These are phyloP conservation scores for Dendrobium huoshanense DNA, from an alignment of 106 monocot genomes.

Conservation along the genomic window DNA sequence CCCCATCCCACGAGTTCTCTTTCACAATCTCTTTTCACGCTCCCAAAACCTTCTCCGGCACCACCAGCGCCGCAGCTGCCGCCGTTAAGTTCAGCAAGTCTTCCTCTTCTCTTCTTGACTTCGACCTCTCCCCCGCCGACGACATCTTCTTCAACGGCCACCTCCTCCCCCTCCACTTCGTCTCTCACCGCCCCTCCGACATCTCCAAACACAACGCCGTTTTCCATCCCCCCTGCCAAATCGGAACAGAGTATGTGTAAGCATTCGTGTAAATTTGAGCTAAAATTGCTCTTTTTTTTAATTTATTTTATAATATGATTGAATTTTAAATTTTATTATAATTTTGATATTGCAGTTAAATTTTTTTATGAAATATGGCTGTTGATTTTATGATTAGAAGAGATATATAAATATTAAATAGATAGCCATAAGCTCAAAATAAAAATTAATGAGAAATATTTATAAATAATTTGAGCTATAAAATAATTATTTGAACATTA, in stretches of 20 bases:
- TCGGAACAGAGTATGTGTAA: not conserved
- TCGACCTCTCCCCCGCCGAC: conserved; percentile 64
- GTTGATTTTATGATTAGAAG: no score
- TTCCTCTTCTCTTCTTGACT: not conserved
- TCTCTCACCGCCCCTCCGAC: not conserved
- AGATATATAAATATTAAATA: no score
- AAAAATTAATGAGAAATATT: no score
- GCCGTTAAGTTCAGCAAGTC: not conserved
- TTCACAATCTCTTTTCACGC: conserved; percentile 59
- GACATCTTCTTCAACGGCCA: conserved; percentile 81
- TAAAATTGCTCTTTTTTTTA: no score
- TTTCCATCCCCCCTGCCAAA: not conserved
- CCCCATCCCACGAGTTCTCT: conserved; percentile 73
- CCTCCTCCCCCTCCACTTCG: conserved; percentile 44
- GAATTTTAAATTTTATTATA: no score
- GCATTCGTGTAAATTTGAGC: no score
- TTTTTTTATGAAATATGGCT: no score
- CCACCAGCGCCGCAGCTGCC: conserved; percentile 5
- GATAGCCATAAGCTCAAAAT: no score
- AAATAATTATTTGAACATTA: no score
- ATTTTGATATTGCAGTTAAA: no score
- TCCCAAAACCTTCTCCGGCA: not conserved
- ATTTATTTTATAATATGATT: no score
- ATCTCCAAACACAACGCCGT: not conserved
- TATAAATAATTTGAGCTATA: no score